These are phyloP conservation scores for Yamadazyma dendronema DNA, from an alignment of 1,139 yeast genomes.

Conservation along the genomic window DNA sequence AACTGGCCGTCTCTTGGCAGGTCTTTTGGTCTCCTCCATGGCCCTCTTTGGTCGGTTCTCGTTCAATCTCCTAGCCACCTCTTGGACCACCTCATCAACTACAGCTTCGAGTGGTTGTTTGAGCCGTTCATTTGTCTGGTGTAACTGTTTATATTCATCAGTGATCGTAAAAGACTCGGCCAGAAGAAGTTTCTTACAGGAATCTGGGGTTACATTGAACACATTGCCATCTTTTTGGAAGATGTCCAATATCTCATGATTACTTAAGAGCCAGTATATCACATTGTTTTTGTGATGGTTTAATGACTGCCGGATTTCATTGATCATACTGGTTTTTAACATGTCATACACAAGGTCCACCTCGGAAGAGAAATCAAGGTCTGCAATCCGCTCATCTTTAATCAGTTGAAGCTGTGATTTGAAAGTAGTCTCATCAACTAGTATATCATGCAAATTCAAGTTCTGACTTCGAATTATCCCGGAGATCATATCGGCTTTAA, in stretches of 20 bases:
- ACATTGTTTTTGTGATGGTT: constrained; percentile 5
- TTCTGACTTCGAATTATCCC: constrained; percentile 42
- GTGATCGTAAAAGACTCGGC: constrained; percentile 9
- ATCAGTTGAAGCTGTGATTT: constrained; percentile 16
- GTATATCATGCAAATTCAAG: constrained; percentile 16
- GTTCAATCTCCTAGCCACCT: constrained; percentile 4
- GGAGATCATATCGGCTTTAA: constrained; percentile 59
- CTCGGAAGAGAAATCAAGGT: constrained; percentile 17
- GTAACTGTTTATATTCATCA: constrained; percentile 13
- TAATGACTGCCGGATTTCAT: constrained; percentile 5
- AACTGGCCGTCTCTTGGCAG: constrained; percentile 2
- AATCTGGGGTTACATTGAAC: constrained; percentile 3
- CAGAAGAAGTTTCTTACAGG: constrained; percentile 2
- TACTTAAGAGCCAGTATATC: constrained; percentile 11
- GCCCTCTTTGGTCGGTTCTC: constrained; percentile 1
- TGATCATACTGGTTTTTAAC: constrained; percentile 22
- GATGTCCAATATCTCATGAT: constrained; percentile 10
- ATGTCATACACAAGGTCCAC: constrained; percentile 25
- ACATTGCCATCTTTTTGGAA: constrained; percentile 15
- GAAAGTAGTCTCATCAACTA: constrained; percentile 21
- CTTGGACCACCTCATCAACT: neutral
- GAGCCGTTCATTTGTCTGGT: neutral
- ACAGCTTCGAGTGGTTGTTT: neutral
- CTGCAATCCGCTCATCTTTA: constrained; percentile 28
- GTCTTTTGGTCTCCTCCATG: constrained; percentile 1